Base-by-base conservation (phyloP, 306 rosid species). In the Rosa multiflora region DNA sequence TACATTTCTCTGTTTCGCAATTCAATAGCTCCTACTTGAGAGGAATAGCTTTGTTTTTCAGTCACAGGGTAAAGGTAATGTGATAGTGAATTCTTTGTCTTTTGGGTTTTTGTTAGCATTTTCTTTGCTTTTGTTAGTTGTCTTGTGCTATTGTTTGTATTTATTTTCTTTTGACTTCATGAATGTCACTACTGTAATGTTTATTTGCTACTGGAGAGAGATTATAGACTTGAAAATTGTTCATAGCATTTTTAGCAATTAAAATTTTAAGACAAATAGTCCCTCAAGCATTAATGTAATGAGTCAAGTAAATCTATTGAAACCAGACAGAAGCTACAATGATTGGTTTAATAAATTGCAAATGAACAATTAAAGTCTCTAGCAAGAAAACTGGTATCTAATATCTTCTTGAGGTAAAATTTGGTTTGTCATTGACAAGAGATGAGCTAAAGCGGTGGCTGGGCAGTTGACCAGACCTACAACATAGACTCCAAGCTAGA, bases 1-100 rank as follows among this genome's bases (percentile, higher is more conserved):
- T 94, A 85, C 3, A 67, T 58, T 67, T 42, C 48, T 55, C 78
- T 62, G n/a, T 10, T 74, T 76, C 39, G 42, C 6, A 18, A 12
- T 83, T 82, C 46, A 51, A 72, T 55, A 44, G 74, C 32, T 26
- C 13, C 11, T 72, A 7, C 55, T 56, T 23, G 12, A 2, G 40
- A 74, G 1, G 64, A 74, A 10, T 40, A 9, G 5, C 12, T 23
- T n/a, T 58, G 9, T 58, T 40, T 23, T 10, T 42, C 52, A 23
- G 55, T 42, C 0, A n/a, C 47, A 37, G 3, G 8, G 39, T 56
- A 6, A 74, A 55, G 21, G 29, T 74, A 17, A 9, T 51, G 47
- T 35, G 42, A 10, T 29, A 1, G 40, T 29, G 18, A 72, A 5
- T 18, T 67, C 5, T 20, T 58, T 56, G 29, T 23, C 15, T 62